These are phyloP conservation scores for Acanthochlamys bracteata DNA, from an alignment of 106 monocot species.

Conservation along the genomic window DNA sequence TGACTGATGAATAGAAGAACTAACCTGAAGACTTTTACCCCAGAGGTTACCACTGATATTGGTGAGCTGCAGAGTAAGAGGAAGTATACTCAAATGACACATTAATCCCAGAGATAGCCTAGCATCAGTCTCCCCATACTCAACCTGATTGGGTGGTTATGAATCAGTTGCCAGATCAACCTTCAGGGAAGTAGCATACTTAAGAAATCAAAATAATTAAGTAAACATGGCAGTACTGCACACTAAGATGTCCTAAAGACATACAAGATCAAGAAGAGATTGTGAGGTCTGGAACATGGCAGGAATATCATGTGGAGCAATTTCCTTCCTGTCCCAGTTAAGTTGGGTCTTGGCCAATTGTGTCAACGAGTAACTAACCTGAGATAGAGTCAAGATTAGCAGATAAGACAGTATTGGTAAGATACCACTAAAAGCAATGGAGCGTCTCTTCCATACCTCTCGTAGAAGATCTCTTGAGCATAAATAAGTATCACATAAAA, in stretches of 20 bases:
- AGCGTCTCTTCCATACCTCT: conserved; percentile 47
- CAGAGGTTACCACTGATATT: conserved; percentile 96
- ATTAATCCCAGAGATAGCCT: conserved; percentile 86
- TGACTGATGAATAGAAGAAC: background rate
- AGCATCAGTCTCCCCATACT: conserved; percentile 88
- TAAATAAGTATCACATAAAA: conserved; percentile 91
- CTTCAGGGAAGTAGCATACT: too few relatives aligned
- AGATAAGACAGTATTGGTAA: background rate
- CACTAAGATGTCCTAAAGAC: too few relatives aligned
- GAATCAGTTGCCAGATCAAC: too few relatives aligned
- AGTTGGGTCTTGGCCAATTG: conserved; percentile 91
- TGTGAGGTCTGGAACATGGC: conserved; percentile 56
- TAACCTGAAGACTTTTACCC: conserved; percentile 94
- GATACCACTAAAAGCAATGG: background rate
- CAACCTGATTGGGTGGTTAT: conserved; percentile 35
- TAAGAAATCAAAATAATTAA: too few relatives aligned
- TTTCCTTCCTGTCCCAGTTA: conserved; percentile 70
- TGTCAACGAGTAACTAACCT: conserved; percentile 98
- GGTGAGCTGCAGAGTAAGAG: conserved; percentile 80
- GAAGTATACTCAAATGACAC: conserved; percentile 93
- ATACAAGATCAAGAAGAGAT: conserved; percentile 75
- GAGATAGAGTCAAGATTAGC: conserved; percentile 10
- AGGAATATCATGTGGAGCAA: conserved; percentile 83
- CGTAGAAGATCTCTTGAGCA: conserved; percentile 80
- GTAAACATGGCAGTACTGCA: too few relatives aligned